phyloP scores from a whole-genome alignment of 352 stramenopile species.

The Globisporangium mamillatum region DNA sequence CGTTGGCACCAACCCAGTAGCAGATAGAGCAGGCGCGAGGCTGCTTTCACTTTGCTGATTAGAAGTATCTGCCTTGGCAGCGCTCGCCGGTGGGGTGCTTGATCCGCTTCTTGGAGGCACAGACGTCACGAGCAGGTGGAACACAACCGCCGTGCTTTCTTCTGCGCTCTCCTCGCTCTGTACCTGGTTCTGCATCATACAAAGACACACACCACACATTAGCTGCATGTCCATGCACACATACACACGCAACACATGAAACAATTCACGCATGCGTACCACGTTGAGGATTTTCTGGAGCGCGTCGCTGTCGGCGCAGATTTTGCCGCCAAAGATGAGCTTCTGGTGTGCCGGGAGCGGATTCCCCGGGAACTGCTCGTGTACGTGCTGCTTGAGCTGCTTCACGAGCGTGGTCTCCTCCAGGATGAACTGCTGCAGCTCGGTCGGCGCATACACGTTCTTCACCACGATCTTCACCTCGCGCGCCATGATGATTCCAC shows the following conservation, averaged over 20 bases:
- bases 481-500: conserved; percentile 15
- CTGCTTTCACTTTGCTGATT: not conserved
- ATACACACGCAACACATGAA: not conserved
- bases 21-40: not conserved
- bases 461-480: conserved; percentile 72
- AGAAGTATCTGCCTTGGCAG: not conserved
- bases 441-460: conserved; percentile 69
- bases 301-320: conserved; percentile 61
- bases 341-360: conserved; percentile 61
- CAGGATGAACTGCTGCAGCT: conserved; percentile 51
- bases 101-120: conserved; percentile 18
- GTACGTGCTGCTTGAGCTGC: conserved; percentile 62
- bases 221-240: not conserved
- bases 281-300: conserved; percentile 33
- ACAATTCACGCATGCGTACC: not conserved
- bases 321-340: conserved; percentile 87
- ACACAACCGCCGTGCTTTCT: conserved; percentile 46
- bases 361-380: conserved; percentile 39
- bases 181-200: conserved; percentile 29
- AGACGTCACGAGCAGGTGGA: conserved; percentile 70
- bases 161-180: conserved; percentile 25
- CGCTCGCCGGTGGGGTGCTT: conserved; percentile 14
- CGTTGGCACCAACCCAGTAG: not conserved
- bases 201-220: not conserved
- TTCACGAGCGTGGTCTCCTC: conserved; percentile 33